Conservation (phyloP, 495 filamentous ascomycete genomes). For the Penicillium diatomitis region DNA sequence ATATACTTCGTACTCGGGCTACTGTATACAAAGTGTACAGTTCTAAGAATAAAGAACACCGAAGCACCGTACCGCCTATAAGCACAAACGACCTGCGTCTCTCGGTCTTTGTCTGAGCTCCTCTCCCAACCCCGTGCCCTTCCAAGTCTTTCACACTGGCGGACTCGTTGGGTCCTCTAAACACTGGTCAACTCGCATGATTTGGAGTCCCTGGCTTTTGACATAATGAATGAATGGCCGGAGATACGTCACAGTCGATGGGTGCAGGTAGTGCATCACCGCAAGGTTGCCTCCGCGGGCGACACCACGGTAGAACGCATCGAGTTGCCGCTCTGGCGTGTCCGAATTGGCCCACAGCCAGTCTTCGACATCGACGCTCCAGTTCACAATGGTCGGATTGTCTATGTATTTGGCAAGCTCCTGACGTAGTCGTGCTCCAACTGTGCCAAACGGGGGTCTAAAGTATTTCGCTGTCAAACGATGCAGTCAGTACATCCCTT, state of each 20-base stretch:
- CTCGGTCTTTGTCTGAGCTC: not conserved
- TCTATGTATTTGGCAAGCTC: constrained; percentile 45
- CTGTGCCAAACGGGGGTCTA: constrained; percentile 67
- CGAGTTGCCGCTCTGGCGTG: constrained; percentile 66
- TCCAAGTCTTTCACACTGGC: constrained; percentile 27
- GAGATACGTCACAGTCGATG: constrained; percentile 58
- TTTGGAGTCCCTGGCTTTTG: constrained; percentile 52
- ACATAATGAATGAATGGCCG: constrained; percentile 60
- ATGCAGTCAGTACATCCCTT: not conserved
- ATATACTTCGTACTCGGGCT: too few species aligned
- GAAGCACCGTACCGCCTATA: too few species aligned
- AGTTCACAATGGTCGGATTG: constrained; percentile 54
- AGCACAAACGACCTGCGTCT: not conserved
- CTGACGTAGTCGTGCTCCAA: constrained; percentile 62
- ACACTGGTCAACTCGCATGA: constrained; percentile 78
- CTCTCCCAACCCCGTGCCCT: not conserved
- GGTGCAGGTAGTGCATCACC: constrained; percentile 69
- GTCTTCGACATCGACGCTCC: constrained; percentile 72
- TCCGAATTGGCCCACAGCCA: constrained; percentile 59
- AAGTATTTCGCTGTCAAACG: constrained; percentile 47
- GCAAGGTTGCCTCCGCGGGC: constrained; percentile 59
- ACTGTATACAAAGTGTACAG: too few species aligned
- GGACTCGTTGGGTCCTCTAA: constrained; percentile 62
- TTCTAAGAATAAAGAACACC: too few species aligned
- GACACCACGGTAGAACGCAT: constrained; percentile 63